phyloP scores from a whole-genome alignment of 805 yeast genomes.

The Wickerhamiella sorbophila region DNA sequence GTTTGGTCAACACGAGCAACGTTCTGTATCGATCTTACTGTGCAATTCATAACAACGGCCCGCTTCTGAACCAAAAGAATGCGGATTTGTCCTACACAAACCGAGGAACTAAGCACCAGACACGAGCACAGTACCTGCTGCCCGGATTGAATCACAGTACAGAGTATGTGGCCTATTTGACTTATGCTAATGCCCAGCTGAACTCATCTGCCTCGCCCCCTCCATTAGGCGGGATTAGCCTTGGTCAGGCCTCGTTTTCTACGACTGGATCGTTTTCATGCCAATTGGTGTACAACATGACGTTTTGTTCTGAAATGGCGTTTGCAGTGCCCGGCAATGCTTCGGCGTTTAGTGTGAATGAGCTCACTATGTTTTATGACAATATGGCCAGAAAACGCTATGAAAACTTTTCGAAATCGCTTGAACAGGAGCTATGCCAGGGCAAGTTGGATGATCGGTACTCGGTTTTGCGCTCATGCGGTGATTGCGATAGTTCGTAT shows the following conservation, averaged over 20 bases:
- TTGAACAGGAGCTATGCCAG: conserved; percentile 61
- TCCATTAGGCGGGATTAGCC: conserved; percentile 20
- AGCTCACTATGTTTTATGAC: conserved; percentile 44
- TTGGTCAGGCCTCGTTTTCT: conserved; percentile 44
- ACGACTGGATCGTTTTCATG: conserved; percentile 46
- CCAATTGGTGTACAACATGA: conserved; percentile 55
- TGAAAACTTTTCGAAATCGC: conserved; percentile 55
- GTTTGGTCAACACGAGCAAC: too few species aligned
- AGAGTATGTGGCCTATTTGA: conserved; percentile 48
- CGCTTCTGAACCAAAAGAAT: conserved; percentile 22
- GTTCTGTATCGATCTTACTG: conserved; percentile 48
- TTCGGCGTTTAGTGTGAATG: conserved; percentile 23
- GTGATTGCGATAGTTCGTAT: conserved; percentile 56
- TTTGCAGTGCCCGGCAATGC: conserved; percentile 64
- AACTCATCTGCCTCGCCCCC: conserved; percentile 5
- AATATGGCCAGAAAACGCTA: conserved; percentile 40
- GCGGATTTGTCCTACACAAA: conserved; percentile 26
- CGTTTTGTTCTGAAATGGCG: conserved; percentile 69
- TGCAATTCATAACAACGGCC: conserved; percentile 51
- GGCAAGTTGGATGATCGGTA: conserved; percentile 51
- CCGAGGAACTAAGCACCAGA: conserved; percentile 29
- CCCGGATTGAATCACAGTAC: conserved; percentile 47
- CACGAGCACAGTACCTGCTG: conserved; percentile 47
- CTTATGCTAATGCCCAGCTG: conserved; percentile 15
- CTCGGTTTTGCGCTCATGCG: conserved; percentile 63